Evolutionary conservation across 1,284 basidiomycete species (phyloP).

Genomic region (Sutorius eximius): DNA sequence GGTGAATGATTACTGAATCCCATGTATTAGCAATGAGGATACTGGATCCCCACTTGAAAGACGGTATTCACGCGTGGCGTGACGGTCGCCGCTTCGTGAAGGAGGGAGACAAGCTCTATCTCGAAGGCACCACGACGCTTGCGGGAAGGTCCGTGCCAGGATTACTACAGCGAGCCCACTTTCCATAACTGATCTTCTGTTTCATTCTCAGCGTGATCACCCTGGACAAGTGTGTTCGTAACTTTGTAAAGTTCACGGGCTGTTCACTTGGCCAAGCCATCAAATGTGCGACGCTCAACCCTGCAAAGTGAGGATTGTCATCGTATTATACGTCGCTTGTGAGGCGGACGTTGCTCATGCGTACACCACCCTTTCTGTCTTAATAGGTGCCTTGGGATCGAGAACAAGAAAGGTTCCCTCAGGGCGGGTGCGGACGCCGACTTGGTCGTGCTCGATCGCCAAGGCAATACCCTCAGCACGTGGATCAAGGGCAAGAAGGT

Average conservation of each 20-base stretch:
- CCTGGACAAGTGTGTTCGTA: conserved; percentile 80
- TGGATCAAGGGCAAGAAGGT: conserved; percentile 81
- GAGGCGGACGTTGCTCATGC: neutral
- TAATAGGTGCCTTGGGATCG: conserved; percentile 72
- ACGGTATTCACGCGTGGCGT: conserved; percentile 87
- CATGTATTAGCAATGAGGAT: conserved; percentile 71
- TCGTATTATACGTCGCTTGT: neutral
- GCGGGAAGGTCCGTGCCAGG: conserved; percentile 63
- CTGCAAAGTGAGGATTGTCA: conserved; percentile 59
- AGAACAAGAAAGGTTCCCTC: conserved; percentile 76
- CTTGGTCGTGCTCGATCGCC: conserved; percentile 69
- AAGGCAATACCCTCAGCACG: conserved; percentile 69
- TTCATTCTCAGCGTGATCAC: conserved; percentile 62
- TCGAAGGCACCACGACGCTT: conserved; percentile 84
- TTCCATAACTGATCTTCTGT: neutral
- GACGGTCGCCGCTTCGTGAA: conserved; percentile 78
- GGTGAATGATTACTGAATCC: neutral
- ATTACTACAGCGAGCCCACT: too few species aligned
- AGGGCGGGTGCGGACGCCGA: conserved; percentile 82
- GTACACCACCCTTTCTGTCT: neutral
- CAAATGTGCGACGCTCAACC: conserved; percentile 80
- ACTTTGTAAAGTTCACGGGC: conserved; percentile 80
- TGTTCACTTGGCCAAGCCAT: conserved; percentile 82
- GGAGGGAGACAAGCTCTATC: conserved; percentile 75
- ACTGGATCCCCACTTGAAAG: conserved; percentile 79